Percentiles rank a stretch among this genome's conserved stretches.
These are phyloP conservation scores for Warburgia ugandensis DNA, from an alignment of 164 flowering plant species.

Conservation along the genomic window DNA sequence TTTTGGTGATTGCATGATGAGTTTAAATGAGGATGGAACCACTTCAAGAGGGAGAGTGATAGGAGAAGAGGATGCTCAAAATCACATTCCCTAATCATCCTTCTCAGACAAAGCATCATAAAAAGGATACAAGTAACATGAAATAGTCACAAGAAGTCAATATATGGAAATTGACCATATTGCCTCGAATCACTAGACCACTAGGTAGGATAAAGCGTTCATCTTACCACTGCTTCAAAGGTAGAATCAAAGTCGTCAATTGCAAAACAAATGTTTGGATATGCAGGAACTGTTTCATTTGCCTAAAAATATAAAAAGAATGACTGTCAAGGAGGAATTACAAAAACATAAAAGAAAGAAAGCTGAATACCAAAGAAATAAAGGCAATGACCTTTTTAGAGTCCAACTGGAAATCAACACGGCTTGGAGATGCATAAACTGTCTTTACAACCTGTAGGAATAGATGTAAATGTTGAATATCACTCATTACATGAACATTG, in stretches of 20 bases:
- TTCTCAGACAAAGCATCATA: no score
- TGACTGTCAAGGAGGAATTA: background rate
- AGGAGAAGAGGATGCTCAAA: no score
- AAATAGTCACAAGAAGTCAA: no score
- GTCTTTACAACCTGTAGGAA: conserved; percentile 77
- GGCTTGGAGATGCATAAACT: conserved; percentile 98
- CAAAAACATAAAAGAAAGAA: background rate
- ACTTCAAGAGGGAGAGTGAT: no score
- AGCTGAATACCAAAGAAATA: background rate
- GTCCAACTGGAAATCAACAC: conserved; percentile 91
- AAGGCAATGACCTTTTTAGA: conserved; percentile 59
- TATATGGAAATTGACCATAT: background rate
- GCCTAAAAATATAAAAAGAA: conserved; percentile 41
- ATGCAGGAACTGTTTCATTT: conserved; percentile 86
- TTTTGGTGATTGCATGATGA: no score
- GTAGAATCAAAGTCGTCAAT: conserved; percentile 98
- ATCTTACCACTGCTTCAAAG: conserved; percentile 89
- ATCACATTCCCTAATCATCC: no score
- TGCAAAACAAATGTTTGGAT: conserved; percentile 98
- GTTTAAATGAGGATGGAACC: no score
- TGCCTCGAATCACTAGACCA: background rate
- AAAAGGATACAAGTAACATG: no score
- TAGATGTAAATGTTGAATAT: background rate
- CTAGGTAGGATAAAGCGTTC: background rate
- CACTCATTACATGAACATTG: background rate